Evolutionary conservation across 352 stramenopile species (phyloP).

Genomic region (Globisporangium canariense): DNA sequence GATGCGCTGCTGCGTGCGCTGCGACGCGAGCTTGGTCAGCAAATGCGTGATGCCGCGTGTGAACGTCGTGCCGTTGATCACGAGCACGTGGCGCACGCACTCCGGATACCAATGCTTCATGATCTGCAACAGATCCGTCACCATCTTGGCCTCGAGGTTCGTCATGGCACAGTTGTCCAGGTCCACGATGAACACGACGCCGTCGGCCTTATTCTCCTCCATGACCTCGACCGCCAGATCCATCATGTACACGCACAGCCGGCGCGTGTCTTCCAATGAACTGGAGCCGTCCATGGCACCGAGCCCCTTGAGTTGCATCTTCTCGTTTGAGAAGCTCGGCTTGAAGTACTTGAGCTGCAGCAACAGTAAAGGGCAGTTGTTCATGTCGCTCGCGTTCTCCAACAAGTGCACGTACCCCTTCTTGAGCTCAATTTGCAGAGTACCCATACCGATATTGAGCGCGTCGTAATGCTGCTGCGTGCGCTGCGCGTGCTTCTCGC

Average conservation of each 20-base stretch:
- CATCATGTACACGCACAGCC: constrained; percentile 75
- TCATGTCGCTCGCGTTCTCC: constrained; percentile 43
- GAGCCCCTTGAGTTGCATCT: constrained; percentile 51
- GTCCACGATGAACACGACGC: constrained; percentile 69
- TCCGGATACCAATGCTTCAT: constrained; percentile 68
- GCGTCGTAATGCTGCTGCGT: constrained; percentile 40
- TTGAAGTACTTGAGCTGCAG: constrained; percentile 64
- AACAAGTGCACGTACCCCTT: constrained; percentile 79
- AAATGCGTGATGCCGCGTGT: constrained; percentile 51
- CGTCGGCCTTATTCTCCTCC: constrained; percentile 59
- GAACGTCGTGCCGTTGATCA: constrained; percentile 61
- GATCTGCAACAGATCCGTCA: constrained; percentile 58
- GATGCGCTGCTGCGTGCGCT: constrained; percentile 47
- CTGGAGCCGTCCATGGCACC: constrained; percentile 56
- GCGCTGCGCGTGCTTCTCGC: constrained; percentile 60
- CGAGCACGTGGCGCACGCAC: constrained; percentile 51
- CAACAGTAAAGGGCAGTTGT: constrained; percentile 55
- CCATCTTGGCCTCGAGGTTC: constrained; percentile 59
- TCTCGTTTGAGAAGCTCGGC: constrained; percentile 52
- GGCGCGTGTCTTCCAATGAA: constrained; percentile 60
- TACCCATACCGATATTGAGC: constrained; percentile 57
- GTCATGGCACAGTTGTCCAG: constrained; percentile 40
- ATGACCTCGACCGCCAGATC: constrained; percentile 69
- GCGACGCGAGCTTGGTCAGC: constrained; percentile 44
- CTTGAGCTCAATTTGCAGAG: constrained; percentile 61